Evolutionary conservation across 257 asterid species (phyloP).

Genomic region (Coffea canephora): DNA sequence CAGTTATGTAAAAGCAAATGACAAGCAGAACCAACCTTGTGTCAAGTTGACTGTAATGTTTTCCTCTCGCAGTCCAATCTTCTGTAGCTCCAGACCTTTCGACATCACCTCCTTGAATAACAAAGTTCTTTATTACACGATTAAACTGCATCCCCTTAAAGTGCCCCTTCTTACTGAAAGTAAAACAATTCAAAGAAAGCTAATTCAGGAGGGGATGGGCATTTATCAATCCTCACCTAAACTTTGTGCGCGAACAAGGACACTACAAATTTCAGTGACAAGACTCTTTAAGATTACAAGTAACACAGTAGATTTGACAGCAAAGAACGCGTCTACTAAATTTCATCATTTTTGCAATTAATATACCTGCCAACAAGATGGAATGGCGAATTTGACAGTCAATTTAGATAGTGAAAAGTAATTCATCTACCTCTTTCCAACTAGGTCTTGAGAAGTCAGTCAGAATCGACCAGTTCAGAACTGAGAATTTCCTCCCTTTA

Average conservation of each 20-base stretch:
- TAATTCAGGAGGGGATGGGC: not conserved
- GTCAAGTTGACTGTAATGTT: slow-evolving; percentile 80
- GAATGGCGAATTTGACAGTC: not conserved
- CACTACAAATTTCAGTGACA: not conserved
- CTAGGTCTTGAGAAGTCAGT: not conserved
- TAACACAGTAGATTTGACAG: not conserved
- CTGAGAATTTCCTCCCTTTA: not conserved
- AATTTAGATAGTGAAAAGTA: not conserved
- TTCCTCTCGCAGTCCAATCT: slow-evolving; percentile 93
- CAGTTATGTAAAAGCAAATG: not conserved
- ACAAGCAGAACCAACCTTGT: slow-evolving; percentile 57
- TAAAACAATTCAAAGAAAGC: slow-evolving; percentile 9
- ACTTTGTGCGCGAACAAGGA: not conserved
- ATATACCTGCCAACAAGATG: not conserved
- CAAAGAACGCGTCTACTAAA: not conserved
- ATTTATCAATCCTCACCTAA: slow-evolving; percentile 1
- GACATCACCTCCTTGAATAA: slow-evolving; percentile 83
- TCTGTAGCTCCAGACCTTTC: slow-evolving; percentile 62
- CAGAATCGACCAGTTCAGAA: not conserved
- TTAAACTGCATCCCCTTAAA: slow-evolving; percentile 82
- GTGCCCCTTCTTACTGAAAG: slow-evolving; percentile 70
- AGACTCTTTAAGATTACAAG: not conserved
- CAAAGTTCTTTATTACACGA: slow-evolving; percentile 87
- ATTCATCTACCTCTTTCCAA: not conserved
- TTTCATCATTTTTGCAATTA: not conserved